Conservation (phyloP, 805 yeast species). For the Clavispora asparagi region DNA sequence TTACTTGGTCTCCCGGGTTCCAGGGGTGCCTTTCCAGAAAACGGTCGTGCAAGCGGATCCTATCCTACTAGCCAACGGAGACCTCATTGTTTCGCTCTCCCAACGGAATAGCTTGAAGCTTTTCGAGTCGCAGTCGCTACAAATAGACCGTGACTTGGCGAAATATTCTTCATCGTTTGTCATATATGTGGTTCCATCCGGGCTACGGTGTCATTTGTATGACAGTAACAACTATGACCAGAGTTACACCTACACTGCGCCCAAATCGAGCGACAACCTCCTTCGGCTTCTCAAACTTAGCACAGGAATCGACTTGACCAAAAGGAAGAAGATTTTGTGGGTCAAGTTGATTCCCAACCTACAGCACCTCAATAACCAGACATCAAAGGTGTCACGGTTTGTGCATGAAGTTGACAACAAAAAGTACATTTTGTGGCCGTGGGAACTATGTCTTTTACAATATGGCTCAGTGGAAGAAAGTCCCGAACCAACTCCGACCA, state of each 20-base stretch:
- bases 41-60: constrained; percentile 34
- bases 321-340: constrained; percentile 43
- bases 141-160: constrained; percentile 8
- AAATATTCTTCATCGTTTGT: constrained; percentile 22
- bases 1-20: constrained; percentile 15
- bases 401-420: constrained; percentile 47
- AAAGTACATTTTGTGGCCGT: constrained; percentile 68
- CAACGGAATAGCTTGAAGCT: constrained; percentile 21
- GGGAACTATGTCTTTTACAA: constrained; percentile 60
- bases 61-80: constrained; percentile 33
- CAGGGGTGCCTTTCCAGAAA: constrained; percentile 7
- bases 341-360: constrained; percentile 64
- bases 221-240: constrained; percentile 20
- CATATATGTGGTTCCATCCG: constrained; percentile 38
- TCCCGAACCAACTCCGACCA: neutral
- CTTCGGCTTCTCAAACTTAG: constrained; percentile 29
- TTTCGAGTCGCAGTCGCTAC: constrained; percentile 21
- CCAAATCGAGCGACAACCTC: constrained; percentile 21
- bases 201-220: constrained; percentile 38
- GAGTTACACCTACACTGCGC: constrained; percentile 23
- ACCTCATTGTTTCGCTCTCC: constrained; percentile 27
- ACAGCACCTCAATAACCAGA: constrained; percentile 61
- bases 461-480: constrained; percentile 22
- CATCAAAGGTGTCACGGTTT: constrained; percentile 57
- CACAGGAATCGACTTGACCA: constrained; percentile 24